Evolutionary conservation across 2,329 filamentous ascomycete species (phyloP).

Genomic region (Aspergillus ochraceus): DNA sequence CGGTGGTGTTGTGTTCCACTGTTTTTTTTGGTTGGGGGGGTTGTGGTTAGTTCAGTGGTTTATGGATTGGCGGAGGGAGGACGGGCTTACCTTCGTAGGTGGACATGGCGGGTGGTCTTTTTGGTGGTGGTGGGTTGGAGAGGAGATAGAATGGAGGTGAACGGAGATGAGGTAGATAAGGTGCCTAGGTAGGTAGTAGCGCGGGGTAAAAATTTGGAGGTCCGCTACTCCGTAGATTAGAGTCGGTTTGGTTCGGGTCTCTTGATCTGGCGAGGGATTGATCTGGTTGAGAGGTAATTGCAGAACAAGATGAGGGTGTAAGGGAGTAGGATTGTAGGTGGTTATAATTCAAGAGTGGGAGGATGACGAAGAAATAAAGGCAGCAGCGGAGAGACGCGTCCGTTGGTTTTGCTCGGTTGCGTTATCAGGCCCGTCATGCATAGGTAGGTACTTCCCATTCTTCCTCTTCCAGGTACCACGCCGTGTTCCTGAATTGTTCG

Average conservation of each 20-base stretch:
- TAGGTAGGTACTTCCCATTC: no score
- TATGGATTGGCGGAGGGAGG: neutral
- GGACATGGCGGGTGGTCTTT: conserved; percentile 33
- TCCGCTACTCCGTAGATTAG: neutral
- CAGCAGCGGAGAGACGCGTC: conserved; percentile 12
- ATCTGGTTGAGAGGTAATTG: neutral
- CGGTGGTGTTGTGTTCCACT: conserved; percentile 46
- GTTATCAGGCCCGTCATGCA: neutral
- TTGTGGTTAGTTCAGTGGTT: conserved; percentile 3
- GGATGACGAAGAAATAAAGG: conserved; percentile 1
- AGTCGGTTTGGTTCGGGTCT: neutral
- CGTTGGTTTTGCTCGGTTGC: neutral
- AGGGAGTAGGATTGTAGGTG: conserved; percentile 7
- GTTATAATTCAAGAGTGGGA: neutral
- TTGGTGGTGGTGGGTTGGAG: conserved; percentile 7
- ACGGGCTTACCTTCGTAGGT: conserved; percentile 41
- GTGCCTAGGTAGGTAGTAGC: neutral
- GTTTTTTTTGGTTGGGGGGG: neutral
- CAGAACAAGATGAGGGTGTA: neutral
- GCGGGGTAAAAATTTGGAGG: neutral
- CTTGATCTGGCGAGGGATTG: neutral
- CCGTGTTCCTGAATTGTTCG: neutral
- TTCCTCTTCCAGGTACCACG: no score
- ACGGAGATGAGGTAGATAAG: neutral
- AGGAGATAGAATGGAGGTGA: neutral